Evolutionary conservation across 192 early-diverging fungal species (phyloP), one percentile per base, ranked within the genome.

Genomic region (Coemansia erecta): DNA sequence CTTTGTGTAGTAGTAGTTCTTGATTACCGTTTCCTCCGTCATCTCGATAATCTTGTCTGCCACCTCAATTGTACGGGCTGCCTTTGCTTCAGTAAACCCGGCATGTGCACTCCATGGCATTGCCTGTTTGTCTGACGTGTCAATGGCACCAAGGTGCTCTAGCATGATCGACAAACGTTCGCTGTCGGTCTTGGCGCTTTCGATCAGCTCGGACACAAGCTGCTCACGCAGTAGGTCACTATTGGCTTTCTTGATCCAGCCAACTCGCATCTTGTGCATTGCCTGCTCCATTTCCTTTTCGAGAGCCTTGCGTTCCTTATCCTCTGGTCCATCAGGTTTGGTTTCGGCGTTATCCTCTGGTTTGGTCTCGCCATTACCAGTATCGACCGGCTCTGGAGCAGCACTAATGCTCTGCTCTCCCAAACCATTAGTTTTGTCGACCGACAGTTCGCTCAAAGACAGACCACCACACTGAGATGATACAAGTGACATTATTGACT

Each of bases 231-330:
- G 81, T 3, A 10, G 61, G 9, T 80, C 84, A 21, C 83, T 84
- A 65, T 73, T 83, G 35, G 88, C 63, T 77, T 94, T 95, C 74
- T 90, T 92, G 47, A 97, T 58, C 73, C 85, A 85, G 3, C 83
- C 68, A 28, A 98, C 83, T 61, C 91, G 86, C 19, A 91, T 59
- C 65, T 92, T 89, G 18, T 90, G 80, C 26, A 93, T 69, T n/a
- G 84, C 85, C 56, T 94, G 90, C 44, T 80, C 70, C 57, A 91
- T 58, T 18, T 82, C 77, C 17, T 75, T 61, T 9, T 45, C 56
- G 22, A 54, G 58, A 11, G 85, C 84, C 48, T 81, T 77, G 15
- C 70, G 72, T 2, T 73, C 69, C 33, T 56, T 8, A 59, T 59
- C 57, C 24, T 78, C 60, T 19, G 76, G 57, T 18, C 62, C 49